Percentiles rank a stretch among this genome's conserved stretches.
These are phyloP conservation scores for Aspergillus melleus DNA, from an alignment of 2,329 filamentous ascomycete genomes.

Conservation along the genomic window DNA sequence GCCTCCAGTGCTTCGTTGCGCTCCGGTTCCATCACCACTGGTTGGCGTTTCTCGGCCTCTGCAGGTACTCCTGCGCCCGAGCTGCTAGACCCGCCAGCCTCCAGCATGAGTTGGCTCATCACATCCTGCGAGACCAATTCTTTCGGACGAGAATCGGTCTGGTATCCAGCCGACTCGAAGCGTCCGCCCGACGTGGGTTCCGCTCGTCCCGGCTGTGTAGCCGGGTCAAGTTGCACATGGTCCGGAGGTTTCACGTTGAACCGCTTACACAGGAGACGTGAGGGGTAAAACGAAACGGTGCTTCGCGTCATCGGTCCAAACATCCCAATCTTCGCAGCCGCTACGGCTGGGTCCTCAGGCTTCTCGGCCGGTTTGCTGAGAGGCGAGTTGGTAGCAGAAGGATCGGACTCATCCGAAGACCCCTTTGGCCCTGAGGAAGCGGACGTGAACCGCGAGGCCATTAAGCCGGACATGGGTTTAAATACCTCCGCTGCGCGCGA, in stretches of 20 bases:
- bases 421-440: constrained; percentile 40
- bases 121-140: constrained; percentile 56
- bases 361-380: constrained; percentile 56
- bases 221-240: constrained; percentile 61
- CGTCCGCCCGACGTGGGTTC: constrained; percentile 21
- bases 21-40: constrained; percentile 63
- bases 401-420: constrained; percentile 35
- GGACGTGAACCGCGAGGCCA: constrained; percentile 91
- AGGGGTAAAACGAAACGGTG: constrained; percentile 71
- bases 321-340: constrained; percentile 88
- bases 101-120: constrained; percentile 57
- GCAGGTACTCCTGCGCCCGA: constrained; percentile 13
- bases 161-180: constrained; percentile 36
- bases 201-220: constrained; percentile 37
- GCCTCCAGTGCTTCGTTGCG: constrained; percentile 77
- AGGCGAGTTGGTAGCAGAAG: constrained; percentile 32
- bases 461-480: constrained; percentile 84
- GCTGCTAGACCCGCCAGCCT: constrained; percentile 35
- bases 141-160: constrained; percentile 32
- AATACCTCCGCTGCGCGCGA: constrained; percentile 74
- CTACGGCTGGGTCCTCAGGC: constrained; percentile 73
- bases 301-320: constrained; percentile 84
- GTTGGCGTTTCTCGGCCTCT: constrained; percentile 16
- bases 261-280: constrained; percentile 84
- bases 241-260: constrained; percentile 82